A percentile compares a stretch with the other conserved stretches of the same genome.
Conservation (phyloP, 495 filamentous ascomycete species). For the Aspergillus steynii region DNA sequence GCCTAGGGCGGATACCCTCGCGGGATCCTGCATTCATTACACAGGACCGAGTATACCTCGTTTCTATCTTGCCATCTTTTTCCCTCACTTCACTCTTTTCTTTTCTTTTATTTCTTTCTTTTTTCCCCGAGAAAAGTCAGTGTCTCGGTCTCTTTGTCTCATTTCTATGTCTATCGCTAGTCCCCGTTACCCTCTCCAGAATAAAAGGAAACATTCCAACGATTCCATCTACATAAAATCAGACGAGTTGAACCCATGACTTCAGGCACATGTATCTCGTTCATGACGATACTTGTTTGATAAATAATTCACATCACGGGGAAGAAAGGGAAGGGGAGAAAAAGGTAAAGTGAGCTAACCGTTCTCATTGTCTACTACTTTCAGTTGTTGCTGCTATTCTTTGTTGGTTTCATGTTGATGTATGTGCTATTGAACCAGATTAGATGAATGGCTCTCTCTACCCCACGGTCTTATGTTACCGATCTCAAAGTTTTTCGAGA, state of each 20-base stretch:
- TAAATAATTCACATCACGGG: conserved; percentile 7
- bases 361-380: conserved; percentile 3
- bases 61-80: not conserved
- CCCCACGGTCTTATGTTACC: not conserved
- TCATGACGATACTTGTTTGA: conserved; percentile 19
- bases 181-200: not conserved
- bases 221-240: conserved; percentile 10
- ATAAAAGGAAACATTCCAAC: not conserved
- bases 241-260: conserved; percentile 34
- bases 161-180: not conserved
- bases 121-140: not conserved
- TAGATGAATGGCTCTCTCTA: not conserved
- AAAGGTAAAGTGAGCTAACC: conserved; percentile 3
- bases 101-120: not conserved
- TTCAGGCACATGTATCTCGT: conserved; percentile 24
- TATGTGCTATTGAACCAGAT: not conserved
- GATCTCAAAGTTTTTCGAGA: not conserved
- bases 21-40: not conserved
- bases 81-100: not conserved
- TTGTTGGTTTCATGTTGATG: not conserved
- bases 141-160: not conserved
- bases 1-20: not conserved
- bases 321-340: not conserved
- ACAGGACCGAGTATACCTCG: not conserved
- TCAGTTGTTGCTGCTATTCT: conserved; percentile 13